Evolutionary conservation across 768 basidiomycete genomes (phyloP), one percentile per base, ranked within the genome.

Genomic region (Calocybe cyanea): DNA sequence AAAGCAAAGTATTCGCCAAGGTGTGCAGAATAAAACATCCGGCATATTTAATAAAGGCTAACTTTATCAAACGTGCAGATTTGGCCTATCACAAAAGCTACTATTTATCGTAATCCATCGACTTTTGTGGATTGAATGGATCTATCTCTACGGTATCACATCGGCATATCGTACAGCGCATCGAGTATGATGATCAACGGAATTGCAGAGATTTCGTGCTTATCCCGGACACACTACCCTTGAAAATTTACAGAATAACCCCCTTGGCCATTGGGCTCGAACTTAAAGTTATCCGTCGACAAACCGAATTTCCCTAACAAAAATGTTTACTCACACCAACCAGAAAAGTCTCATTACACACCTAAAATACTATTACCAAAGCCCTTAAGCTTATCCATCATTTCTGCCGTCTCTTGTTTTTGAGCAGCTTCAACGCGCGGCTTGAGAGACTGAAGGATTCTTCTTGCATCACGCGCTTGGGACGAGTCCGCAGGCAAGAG

Each of bases 271-370:
- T 95, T 94, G 14, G 91, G 91, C 49, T 84, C 83, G 57, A 99
- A 91, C 67, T 98, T 87, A 77, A 98, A 98, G 68, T 95, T 98
- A 60, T 98, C 85, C 0, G 94, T 97, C 11, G 87, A 92, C 52
- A 98, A 63, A 14, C 96, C 95, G 59, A 98, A 98, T 49, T 87
- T 89, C 2, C 92, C 91, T 94, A 53, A 13, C 9, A 14, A 38
- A 11, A 41, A 24, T 38, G 17, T 36, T 9, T 31, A 47, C 24
- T 43, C 18, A 20, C 36, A 8, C n/a, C 37, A 32, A 33, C 10
- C 28, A 17, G 10, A 24, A n/a, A 36, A 23, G 10, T 38, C 19
- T 20, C 14, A 28, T 19, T 19, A 54, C 76, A 45, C 57, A 83
- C 95, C 94, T 15, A 99, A 72, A 37, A 99, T 71, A 45, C 75